A percentile compares a stretch with the other conserved stretches of the same genome.
phyloP scores from a whole-genome alignment of 352 stramenopile genomes.

The Phytopythium helicoides region DNA sequence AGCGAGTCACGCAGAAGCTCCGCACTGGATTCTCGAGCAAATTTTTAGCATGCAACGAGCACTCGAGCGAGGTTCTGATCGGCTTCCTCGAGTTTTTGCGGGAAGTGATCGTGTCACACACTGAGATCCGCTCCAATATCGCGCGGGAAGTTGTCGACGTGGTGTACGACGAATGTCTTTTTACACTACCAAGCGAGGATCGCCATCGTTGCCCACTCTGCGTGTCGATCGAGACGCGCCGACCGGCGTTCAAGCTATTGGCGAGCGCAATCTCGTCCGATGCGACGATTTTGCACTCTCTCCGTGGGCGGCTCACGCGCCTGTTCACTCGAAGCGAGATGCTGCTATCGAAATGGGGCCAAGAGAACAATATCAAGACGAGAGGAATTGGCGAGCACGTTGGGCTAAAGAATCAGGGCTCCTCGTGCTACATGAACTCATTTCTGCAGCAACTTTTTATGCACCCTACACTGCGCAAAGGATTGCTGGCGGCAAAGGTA shows the following conservation, averaged over 20 bases:
- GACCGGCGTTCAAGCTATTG: conserved; percentile 78
- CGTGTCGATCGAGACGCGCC: conserved; percentile 71
- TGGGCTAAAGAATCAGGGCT: conserved; percentile 98
- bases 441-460: conserved; percentile 98
- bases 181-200: conserved; percentile 71
- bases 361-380: conserved; percentile 83
- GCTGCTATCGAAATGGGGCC: conserved; percentile 74
- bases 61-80: conserved; percentile 63
- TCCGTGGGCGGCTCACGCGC: conserved; percentile 49
- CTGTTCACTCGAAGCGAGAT: conserved; percentile 64
- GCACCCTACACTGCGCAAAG: conserved; percentile 76
- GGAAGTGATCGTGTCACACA: conserved; percentile 61
- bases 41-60: conserved; percentile 73
- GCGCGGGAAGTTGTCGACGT: conserved; percentile 70
- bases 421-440: conserved; percentile 99
- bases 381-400: conserved; percentile 82
- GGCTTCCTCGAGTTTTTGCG: conserved; percentile 77
- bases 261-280: conserved; percentile 76
- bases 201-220: conserved; percentile 67
- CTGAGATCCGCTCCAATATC: conserved; percentile 46
- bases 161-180: conserved; percentile 83
- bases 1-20: conserved; percentile 58
- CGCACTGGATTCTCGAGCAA: conserved; percentile 72
- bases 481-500: conserved; percentile 73
- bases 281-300: conserved; percentile 52